Conservation (phyloP, 192 early-diverging fungal species). For the Gorgonomyces haynaldii region DNA sequence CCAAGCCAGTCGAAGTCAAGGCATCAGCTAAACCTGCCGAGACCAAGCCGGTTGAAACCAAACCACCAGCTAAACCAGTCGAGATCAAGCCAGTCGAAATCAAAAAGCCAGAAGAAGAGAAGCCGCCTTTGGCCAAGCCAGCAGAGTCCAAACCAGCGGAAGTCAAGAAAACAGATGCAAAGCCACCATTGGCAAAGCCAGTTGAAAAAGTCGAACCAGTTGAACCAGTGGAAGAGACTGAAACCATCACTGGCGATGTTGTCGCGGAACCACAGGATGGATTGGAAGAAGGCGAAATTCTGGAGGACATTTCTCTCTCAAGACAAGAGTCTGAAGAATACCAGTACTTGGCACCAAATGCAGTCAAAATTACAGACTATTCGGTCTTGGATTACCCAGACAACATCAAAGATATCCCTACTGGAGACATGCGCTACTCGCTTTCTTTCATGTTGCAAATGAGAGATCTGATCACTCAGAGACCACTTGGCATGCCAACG, state of each 20-base stretch:
- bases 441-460: not conserved
- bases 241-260: not conserved
- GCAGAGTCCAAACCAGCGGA: not conserved
- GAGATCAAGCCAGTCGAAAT: no score
- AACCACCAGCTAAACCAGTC: no score
- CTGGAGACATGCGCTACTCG: not conserved
- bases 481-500: not conserved
- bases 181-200: not conserved
- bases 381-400: not conserved
- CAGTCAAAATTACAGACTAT: not conserved
- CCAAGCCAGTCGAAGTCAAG: no score
- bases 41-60: not conserved
- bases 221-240: constrained; percentile 1
- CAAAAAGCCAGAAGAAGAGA: not conserved
- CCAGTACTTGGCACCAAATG: not conserved
- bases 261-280: not conserved
- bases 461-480: not conserved
- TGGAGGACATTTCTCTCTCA: not conserved
- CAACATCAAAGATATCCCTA: not conserved
- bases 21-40: constrained; percentile 1
- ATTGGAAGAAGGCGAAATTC: constrained; percentile 9
- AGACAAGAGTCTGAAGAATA: no score
- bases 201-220: not conserved
- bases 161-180: no score
- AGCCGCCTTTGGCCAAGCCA: not conserved